Evolutionary conservation across 352 stramenopile genomes (phyloP), one percentile per base, ranked within the genome.

Genomic region (Globisporangium perplexum): DNA sequence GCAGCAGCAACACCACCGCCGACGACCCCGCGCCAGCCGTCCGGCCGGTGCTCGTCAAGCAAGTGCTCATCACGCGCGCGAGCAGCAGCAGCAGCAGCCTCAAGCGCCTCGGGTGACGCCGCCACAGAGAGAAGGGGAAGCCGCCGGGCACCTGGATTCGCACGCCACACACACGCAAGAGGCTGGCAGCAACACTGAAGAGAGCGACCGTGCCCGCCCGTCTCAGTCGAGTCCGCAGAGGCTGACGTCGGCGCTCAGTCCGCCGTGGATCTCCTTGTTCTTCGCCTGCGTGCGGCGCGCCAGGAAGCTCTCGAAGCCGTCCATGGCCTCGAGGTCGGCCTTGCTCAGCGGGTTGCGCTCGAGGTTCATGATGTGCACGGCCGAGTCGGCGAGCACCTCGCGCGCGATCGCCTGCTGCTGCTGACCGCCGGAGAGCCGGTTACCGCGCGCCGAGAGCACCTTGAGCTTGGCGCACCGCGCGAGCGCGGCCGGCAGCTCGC

Each of bases 221-320:
- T 12, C 42, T 68, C 46, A 94, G 56, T 90, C 78, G 26, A 94
- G 71, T 17, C 84, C 84, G 39, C 84, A 94, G 38, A 94, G 68
- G 61, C 81, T 93, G 53, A 87, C 63, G 66, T 94, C 82, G 7
- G 84, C 80, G 59, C 67, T 83, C 18, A 94, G 45, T 1, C 84
- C 84, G 41, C 77, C 80, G 50, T 91, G 79, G 50, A 94, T 85
- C 55, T 90, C 84, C 71, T 94, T 94, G 71, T 94, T 88, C 60
- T 94, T 94, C 38, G 88, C 68, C 53, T 77, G 64, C 38, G 76
- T 93, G 31, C 84, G 84, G n/a, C 84, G 73, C 53, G 66, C 58
- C 41, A 93, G 54, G 63, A 94, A 94, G 26, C 62, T 65, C 12
- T 91, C 72, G 41, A 90, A 82, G 33, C 84, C 82, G 18, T 88